Conservation (phyloP, 176 grass and related monocot genomes). For the Avena sativa region DNA sequence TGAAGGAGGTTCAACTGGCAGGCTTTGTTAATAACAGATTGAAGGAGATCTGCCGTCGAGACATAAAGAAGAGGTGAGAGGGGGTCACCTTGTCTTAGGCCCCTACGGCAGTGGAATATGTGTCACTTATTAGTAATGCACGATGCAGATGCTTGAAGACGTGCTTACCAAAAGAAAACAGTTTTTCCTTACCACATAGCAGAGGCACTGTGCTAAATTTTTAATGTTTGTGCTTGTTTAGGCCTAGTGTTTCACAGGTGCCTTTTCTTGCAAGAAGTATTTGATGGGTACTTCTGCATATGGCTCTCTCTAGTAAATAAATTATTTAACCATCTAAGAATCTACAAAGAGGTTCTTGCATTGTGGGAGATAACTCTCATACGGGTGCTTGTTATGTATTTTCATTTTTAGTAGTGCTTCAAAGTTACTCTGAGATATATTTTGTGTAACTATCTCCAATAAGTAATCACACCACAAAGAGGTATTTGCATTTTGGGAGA, state of each 20-base stretch:
- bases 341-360: slow-evolving; percentile 20
- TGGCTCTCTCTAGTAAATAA: background rate
- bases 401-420: background rate
- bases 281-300: background rate
- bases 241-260: background rate
- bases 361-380: slow-evolving; percentile 2
- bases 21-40: no score
- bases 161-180: slow-evolving; percentile 1
- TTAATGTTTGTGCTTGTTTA: slow-evolving; percentile 2
- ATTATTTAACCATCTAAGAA: slow-evolving; percentile 5
- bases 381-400: slow-evolving; percentile 16
- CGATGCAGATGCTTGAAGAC: background rate
- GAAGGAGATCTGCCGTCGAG: no score
- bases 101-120: background rate
- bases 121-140: slow-evolving; percentile 7
- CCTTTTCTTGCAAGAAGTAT: background rate
- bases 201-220: background rate
- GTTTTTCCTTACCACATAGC: background rate
- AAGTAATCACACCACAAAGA: slow-evolving; percentile 25
- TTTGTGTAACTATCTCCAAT: slow-evolving; percentile 2
- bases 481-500: slow-evolving; percentile 18
- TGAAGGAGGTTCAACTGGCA: no score
- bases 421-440: slow-evolving; percentile 19
- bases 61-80: no score
- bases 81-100: no score